Percentiles rank a stretch among this genome's conserved stretches.
phyloP scores from a whole-genome alignment of 2,329 filamentous ascomycete genomes.

The Alternaria sp. region DNA sequence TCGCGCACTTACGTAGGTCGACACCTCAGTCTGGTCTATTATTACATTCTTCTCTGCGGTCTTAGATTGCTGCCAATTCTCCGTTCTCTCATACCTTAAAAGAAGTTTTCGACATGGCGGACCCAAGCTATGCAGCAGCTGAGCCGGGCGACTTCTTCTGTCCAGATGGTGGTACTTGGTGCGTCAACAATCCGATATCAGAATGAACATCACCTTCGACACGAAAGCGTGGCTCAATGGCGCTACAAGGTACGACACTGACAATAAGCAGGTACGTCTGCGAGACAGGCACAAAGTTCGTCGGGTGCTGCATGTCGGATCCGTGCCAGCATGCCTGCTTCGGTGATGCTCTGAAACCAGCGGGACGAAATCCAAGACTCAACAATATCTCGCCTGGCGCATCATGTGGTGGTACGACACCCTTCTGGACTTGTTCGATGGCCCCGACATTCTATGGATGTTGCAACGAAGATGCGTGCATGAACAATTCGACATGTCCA shows the following conservation, averaged over 20 bases:
- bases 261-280: constrained; percentile 10
- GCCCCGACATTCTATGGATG: constrained; percentile 44
- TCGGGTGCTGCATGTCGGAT: constrained; percentile 47
- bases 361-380: constrained; percentile 35
- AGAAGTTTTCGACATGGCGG: not conserved
- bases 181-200: not conserved
- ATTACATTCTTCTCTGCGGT: not conserved
- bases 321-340: constrained; percentile 45
- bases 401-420: constrained; percentile 27
- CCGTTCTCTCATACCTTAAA: not conserved
- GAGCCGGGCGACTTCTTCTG: constrained; percentile 21
- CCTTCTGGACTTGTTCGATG: constrained; percentile 46
- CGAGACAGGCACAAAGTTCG: constrained; percentile 33
- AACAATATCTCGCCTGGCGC: constrained; percentile 38
- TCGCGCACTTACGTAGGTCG: not conserved
- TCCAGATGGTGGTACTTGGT: constrained; percentile 18
- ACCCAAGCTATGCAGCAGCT: constrained; percentile 7
- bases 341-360: constrained; percentile 30
- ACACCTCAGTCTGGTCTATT: not conserved
- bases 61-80: not conserved
- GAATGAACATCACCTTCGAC: not conserved
- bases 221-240: not conserved
- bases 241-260: rapidly evolving
- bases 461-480: constrained; percentile 44
- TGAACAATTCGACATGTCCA: constrained; percentile 32